A percentile compares a stretch with the other conserved stretches of the same genome.
Evolutionary conservation across 2,329 filamentous ascomycete species (phyloP).

Genomic region (Exophiala dermatitidis): DNA sequence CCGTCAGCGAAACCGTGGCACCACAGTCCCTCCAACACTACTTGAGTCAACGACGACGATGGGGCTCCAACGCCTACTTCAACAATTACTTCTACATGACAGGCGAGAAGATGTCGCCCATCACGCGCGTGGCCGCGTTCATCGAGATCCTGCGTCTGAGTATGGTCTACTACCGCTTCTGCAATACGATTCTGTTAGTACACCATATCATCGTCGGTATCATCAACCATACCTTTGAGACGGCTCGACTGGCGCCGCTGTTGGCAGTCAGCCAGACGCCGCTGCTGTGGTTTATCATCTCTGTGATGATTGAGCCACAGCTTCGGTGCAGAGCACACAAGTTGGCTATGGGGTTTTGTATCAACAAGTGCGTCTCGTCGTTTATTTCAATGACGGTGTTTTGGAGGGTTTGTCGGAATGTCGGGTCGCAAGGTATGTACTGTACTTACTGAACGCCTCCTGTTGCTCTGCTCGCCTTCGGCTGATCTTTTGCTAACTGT

Average conservation of each 20-base stretch:
- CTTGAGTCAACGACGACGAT: conserved; percentile 14
- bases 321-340: conserved; percentile 10
- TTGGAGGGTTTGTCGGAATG: conserved; percentile 5
- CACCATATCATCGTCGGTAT: neutral
- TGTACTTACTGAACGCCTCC: neutral
- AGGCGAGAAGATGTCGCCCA: conserved; percentile 6
- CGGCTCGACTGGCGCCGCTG: conserved; percentile 3
- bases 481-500: neutral
- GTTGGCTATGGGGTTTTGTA: conserved; percentile 10
- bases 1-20: conserved; percentile 13
- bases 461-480: neutral
- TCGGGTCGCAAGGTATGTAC: conserved; percentile 12
- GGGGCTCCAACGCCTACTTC: conserved; percentile 18
- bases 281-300: conserved; percentile 8
- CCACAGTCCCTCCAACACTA: conserved; percentile 12
- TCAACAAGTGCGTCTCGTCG: conserved; percentile 13
- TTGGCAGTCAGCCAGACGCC: conserved; percentile 10
- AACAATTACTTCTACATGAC: conserved; percentile 17
- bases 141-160: conserved; percentile 11
- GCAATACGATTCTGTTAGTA: conserved; percentile 10
- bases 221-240: conserved; percentile 3
- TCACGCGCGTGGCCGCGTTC: conserved; percentile 8
- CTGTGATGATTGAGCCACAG: conserved; percentile 1
- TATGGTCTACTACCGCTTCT: conserved; percentile 15
- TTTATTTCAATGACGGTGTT: conserved; percentile 5